phyloP scores from a whole-genome alignment of 257 asterid genomes.

The Haberlea rhodopensis region DNA sequence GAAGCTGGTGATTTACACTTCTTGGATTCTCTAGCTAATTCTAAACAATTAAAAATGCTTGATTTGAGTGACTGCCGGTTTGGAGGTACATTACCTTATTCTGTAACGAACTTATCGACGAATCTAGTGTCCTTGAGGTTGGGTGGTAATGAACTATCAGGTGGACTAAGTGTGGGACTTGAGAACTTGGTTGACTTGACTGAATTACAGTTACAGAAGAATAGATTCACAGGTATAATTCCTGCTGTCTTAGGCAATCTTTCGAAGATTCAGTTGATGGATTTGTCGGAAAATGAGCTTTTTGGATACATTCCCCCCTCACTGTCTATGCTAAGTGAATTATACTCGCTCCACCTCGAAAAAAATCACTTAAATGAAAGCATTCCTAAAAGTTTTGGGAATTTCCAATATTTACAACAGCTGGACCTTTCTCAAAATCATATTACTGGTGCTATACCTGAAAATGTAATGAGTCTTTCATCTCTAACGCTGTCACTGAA shows the following conservation, averaged over 20 bases:
- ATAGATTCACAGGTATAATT: constrained; percentile 20
- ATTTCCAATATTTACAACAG: constrained; percentile 16
- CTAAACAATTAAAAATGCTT: constrained; percentile 22
- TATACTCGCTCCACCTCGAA: constrained; percentile 14
- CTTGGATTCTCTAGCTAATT: constrained; percentile 14
- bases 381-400: constrained; percentile 23
- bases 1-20: constrained; percentile 17
- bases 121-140: constrained; percentile 20
- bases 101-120: constrained; percentile 22
- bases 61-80: constrained; percentile 26
- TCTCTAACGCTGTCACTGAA: constrained; percentile 19
- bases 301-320: constrained; percentile 21
- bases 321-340: constrained; percentile 10
- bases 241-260: constrained; percentile 24
- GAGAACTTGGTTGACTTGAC: constrained; percentile 25
- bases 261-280: constrained; percentile 23
- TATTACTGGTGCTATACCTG: constrained; percentile 21
- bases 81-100: constrained; percentile 29
- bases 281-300: constrained; percentile 26
- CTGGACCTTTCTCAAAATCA: constrained; percentile 26
- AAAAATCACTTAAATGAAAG: constrained; percentile 20
- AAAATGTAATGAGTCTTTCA: constrained; percentile 12
- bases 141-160: constrained; percentile 16
- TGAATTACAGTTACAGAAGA: constrained; percentile 18
- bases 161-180: constrained; percentile 15